Evolutionary conservation across 148 eudicot species (phyloP).

Genomic region (Diospyros kaki): DNA sequence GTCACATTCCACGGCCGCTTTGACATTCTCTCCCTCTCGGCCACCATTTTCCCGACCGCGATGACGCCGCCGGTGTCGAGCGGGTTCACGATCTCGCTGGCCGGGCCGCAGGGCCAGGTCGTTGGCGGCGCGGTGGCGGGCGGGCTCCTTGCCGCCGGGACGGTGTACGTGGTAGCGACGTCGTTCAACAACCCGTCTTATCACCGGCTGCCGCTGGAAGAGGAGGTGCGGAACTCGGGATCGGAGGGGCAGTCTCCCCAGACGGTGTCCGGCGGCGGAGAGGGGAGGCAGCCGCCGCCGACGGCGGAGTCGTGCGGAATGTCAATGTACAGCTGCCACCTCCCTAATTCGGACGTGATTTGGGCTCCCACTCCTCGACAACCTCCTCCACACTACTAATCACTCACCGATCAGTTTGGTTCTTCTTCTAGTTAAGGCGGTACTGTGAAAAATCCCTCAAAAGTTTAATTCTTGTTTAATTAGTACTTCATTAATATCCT

Average conservation of each 20-base stretch:
- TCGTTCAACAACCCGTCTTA: constrained; percentile 51
- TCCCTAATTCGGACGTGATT: constrained; percentile 25
- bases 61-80: not conserved
- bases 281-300: constrained; percentile 18
- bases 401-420: not conserved
- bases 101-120: constrained; percentile 80
- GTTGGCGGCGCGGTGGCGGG: constrained; percentile 72
- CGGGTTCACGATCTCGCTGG: constrained; percentile 49
- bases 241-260: constrained; percentile 19
- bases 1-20: constrained; percentile 54
- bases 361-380: constrained; percentile 49
- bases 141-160: constrained; percentile 35
- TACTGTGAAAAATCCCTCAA: not conserved
- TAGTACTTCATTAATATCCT: too few species aligned
- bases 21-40: constrained; percentile 37
- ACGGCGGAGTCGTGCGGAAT: constrained; percentile 21
- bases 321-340: constrained; percentile 29
- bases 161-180: constrained; percentile 58
- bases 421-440: not conserved
- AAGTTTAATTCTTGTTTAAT: not conserved
- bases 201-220: constrained; percentile 38
- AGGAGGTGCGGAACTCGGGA: constrained; percentile 12
- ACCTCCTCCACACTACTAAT: constrained; percentile 21
- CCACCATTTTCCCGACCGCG: constrained; percentile 15
- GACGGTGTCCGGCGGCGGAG: constrained; percentile 29